Evolutionary conservation across 1,284 basidiomycete species (phyloP), one percentile per base, ranked within the genome.

Genomic region (Trametes hirsuta): DNA sequence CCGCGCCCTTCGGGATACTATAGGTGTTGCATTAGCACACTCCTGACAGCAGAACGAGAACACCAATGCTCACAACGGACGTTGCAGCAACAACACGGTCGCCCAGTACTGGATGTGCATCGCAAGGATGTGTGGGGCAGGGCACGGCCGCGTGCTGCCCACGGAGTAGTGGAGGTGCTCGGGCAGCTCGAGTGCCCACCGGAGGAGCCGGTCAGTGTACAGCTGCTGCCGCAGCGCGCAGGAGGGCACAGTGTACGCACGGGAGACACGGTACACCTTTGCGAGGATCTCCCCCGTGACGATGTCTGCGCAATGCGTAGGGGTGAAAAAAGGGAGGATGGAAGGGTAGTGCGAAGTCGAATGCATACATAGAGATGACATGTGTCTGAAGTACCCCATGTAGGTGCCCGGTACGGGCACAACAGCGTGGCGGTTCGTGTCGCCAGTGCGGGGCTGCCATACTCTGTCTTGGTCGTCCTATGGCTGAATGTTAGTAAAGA

Each of bases 71-170:
- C 72, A 93, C 90, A 91, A 94, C 14, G 90, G 90, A 45, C 93
- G 82, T 72, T 94, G 85, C 35, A 94, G 78, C 25, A 95, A 77
- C n/a, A 94, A 78, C 11, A 94, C 84, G 12, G 87, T 81, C 21
- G 83, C 84, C 85, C 91, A 94, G 71, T 94, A 94, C 64, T 90
- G 81, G 47, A 92, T 80, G 68, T 94, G 91, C 47, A 94, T 76
- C 42, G 85, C 81, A 14, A 94, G 72, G 34, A 94, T 79, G 62
- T 88, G 85, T 2, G 88, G 86, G 3, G 87, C 81, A 10, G 87
- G 87, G 11, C 79, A 72, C 21, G 73, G 75, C 59, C 78, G 82
- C 9, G 78, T 74, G 47, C 78, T 81, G 72, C 65, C 86, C 82
- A 67, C 80, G 84, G 55, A 79, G 80, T 81, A 87, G 47, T 79